A percentile compares a stretch with the other conserved stretches of the same genome.
These are phyloP conservation scores for Penicillium fimorum DNA, from an alignment of 495 filamentous ascomycete species.

Conservation along the genomic window DNA sequence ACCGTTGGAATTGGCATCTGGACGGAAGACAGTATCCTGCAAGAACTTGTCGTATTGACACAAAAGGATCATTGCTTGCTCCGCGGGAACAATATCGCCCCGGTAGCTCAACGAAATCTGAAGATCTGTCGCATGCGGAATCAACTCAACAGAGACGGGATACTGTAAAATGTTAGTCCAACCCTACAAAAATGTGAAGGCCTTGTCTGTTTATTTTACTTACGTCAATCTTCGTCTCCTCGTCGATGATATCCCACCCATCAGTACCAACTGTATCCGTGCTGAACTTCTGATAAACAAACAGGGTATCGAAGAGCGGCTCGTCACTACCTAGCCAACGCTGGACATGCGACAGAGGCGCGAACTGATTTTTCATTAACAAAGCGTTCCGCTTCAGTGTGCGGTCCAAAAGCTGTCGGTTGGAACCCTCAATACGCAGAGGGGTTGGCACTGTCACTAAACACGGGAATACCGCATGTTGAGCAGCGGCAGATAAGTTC, in stretches of 20 bases:
- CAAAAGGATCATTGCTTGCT: constrained; percentile 53
- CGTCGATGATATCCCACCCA: constrained; percentile 50
- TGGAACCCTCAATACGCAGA: constrained; percentile 47
- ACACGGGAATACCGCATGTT: constrained; percentile 63
- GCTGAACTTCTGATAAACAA: constrained; percentile 69
- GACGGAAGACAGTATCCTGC: constrained; percentile 26
- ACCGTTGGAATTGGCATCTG: constrained; percentile 22
- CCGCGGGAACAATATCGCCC: constrained; percentile 54
- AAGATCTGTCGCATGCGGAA: constrained; percentile 49
- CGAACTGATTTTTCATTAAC: constrained; percentile 66
- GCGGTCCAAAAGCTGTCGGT: constrained; percentile 51
- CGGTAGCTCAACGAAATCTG: constrained; percentile 61
- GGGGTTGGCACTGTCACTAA: constrained; percentile 70
- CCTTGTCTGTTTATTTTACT: constrained; percentile 18
- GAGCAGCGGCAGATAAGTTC: constrained; percentile 49
- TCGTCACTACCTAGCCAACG: constrained; percentile 59
- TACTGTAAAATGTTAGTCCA: constrained; percentile 44
- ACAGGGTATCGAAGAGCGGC: constrained; percentile 72
- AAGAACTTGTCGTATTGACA: constrained; percentile 33
- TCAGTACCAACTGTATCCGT: constrained; percentile 9
- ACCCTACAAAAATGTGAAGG: constrained; percentile 16
- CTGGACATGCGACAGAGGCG: constrained; percentile 65
- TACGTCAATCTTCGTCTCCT: constrained; percentile 57
- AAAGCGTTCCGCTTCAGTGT: constrained; percentile 61
- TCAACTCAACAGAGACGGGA: constrained; percentile 69